A percentile compares a stretch with the other conserved stretches of the same genome.
These are phyloP conservation scores for Nothophytophthora sp. DNA, from an alignment of 352 stramenopile genomes.

Conservation along the genomic window DNA sequence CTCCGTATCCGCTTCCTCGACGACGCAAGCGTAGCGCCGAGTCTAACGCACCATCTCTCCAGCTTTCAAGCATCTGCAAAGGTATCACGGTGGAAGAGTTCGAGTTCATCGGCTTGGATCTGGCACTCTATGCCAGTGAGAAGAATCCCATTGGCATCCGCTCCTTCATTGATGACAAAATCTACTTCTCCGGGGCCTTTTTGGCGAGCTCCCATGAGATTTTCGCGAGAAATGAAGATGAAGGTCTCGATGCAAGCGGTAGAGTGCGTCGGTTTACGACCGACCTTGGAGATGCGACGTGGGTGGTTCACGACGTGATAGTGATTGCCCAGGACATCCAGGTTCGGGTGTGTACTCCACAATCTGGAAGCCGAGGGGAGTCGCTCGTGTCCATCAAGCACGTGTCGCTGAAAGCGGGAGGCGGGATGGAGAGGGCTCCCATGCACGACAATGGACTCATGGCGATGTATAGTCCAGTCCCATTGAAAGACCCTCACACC, in stretches of 20 bases:
- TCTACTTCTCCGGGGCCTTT: constrained; percentile 45
- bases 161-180: constrained; percentile 67
- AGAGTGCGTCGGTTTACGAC: constrained; percentile 28
- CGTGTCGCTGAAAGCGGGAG: constrained; percentile 53
- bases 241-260: not conserved
- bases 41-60: constrained; percentile 1
- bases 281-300: constrained; percentile 16
- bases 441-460: constrained; percentile 28
- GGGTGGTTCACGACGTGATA: constrained; percentile 48
- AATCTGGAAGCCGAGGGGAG: constrained; percentile 65
- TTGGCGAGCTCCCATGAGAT: constrained; percentile 29
- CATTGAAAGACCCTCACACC: constrained; percentile 17
- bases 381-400: constrained; percentile 62
- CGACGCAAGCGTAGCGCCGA: constrained; percentile 1
- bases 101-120: constrained; percentile 59
- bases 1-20: constrained; percentile 25
- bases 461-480: constrained; percentile 18
- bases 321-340: constrained; percentile 59
- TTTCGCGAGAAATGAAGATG: constrained; percentile 9
- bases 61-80: constrained; percentile 34
- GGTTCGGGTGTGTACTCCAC: constrained; percentile 61
- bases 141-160: constrained; percentile 62
- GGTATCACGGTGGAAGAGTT: constrained; percentile 58
- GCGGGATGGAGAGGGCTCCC: constrained; percentile 24
- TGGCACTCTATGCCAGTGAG: constrained; percentile 74